Conservation (phyloP, 768 basidiomycete genomes). For the Podaxis sp. region DNA sequence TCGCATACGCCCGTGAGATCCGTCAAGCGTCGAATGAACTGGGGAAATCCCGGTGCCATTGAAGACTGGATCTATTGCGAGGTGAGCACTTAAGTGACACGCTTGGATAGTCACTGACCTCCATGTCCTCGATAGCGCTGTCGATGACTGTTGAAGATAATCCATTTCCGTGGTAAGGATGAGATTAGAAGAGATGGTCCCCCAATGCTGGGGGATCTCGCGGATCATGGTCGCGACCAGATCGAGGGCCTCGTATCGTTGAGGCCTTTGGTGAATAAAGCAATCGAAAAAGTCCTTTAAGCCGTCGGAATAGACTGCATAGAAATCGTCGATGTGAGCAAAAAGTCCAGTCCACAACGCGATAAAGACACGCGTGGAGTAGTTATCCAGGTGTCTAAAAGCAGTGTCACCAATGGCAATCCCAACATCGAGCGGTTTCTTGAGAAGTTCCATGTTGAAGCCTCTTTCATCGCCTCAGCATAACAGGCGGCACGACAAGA, state of each 20-base stretch:
- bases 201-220: neutral
- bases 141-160: neutral
- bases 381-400: no score
- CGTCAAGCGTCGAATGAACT: neutral
- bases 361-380: neutral
- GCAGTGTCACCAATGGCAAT: neutral
- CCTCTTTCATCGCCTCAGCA: neutral
- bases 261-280: neutral
- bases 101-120: neutral
- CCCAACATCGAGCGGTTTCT: neutral
- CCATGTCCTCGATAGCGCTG: neutral
- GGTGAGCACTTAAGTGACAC: neutral
- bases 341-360: neutral
- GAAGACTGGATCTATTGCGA: neutral
- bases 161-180: neutral
- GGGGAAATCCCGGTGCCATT: neutral
- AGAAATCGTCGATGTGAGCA: neutral
- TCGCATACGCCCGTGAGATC: neutral
- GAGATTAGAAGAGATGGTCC: neutral
- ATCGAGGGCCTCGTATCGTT: neutral
- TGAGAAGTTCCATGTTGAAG: neutral
- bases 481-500: neutral
- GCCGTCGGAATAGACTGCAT: neutral
- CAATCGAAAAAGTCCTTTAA: neutral
- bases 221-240: neutral